These are phyloP conservation scores for Candida railenensis DNA, from an alignment of 805 yeast genomes.

Conservation along the genomic window DNA sequence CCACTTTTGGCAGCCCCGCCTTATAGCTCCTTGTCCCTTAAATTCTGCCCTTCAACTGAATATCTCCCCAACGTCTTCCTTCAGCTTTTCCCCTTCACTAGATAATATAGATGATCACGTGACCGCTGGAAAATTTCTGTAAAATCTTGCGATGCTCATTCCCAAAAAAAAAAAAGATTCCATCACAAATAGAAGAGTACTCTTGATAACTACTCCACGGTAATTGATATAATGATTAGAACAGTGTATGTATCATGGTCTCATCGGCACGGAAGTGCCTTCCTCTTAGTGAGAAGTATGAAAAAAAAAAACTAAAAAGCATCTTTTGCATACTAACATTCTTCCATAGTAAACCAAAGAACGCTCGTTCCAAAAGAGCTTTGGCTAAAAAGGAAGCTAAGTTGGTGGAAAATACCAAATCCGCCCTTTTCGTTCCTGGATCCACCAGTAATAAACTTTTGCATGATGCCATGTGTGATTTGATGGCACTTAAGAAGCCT, in stretches of 20 bases:
- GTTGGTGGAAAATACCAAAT: conserved; percentile 83
- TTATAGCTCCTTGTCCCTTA: background rate
- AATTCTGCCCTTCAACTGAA: no score
- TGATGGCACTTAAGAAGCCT: conserved; percentile 90
- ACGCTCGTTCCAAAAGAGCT: conserved; percentile 94
- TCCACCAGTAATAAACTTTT: conserved; percentile 71
- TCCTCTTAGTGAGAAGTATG: no score
- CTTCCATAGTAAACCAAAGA: conserved; percentile 73
- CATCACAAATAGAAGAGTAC: background rate
- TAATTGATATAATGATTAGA: conserved; percentile 28
- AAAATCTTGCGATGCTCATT: conserved; percentile 2
- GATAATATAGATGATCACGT: conserved; percentile 1
- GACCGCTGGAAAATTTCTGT: background rate
- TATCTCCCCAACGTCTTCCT: no score
- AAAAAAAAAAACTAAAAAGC: no score
- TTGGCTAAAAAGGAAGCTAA: conserved; percentile 86
- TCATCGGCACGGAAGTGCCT: no score
- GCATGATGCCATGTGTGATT: conserved; percentile 87
- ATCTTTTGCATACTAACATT: conserved; percentile 14
- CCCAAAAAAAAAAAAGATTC: background rate
- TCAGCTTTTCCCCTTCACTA: background rate
- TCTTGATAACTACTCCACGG: background rate
- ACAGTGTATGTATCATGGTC: conserved; percentile 35
- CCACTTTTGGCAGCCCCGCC: no score
- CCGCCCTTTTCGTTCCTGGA: conserved; percentile 91